These are phyloP conservation scores for Brettanomyces naardenensis DNA, from an alignment of 805 yeast species.

Conservation along the genomic window DNA sequence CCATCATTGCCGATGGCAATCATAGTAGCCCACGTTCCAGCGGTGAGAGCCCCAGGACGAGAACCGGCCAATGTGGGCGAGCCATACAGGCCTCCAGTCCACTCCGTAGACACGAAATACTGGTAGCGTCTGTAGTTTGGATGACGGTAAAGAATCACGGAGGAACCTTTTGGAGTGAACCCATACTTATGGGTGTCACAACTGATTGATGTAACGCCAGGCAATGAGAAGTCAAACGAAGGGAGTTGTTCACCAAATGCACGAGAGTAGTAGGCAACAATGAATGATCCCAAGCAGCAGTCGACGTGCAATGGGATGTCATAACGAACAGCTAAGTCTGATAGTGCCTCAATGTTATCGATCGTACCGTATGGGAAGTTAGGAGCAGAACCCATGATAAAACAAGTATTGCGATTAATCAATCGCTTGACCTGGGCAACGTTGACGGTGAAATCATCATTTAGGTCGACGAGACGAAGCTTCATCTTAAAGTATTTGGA, in stretches of 20 bases:
- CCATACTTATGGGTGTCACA: slow-evolving; percentile 99
- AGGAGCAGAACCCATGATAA: slow-evolving; percentile 91
- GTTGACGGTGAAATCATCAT: slow-evolving; percentile 60
- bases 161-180: slow-evolving; percentile 96
- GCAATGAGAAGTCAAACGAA: slow-evolving; percentile 74
- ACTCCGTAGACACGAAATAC: slow-evolving; percentile 72
- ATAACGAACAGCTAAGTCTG: slow-evolving; percentile 54
- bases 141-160: slow-evolving; percentile 82
- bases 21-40: slow-evolving; percentile 97
- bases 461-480: slow-evolving; percentile 72
- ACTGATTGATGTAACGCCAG: slow-evolving; percentile 95
- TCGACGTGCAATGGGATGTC: slow-evolving; percentile 91
- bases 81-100: slow-evolving; percentile 96
- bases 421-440: slow-evolving; percentile 50
- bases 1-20: slow-evolving; percentile 79
- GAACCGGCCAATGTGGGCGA: slow-evolving; percentile 96
- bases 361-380: slow-evolving; percentile 95
- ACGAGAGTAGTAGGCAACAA: slow-evolving; percentile 51
- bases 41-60: slow-evolving; percentile 93
- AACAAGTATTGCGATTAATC: slow-evolving; percentile 72
- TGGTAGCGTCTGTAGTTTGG: slow-evolving; percentile 65
- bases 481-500: slow-evolving; percentile 84
- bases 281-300: slow-evolving; percentile 90
- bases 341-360: slow-evolving; percentile 74
- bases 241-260: slow-evolving; percentile 35